Conservation (phyloP, 345 rosid genomes). For the Boechera retrofracta region DNA sequence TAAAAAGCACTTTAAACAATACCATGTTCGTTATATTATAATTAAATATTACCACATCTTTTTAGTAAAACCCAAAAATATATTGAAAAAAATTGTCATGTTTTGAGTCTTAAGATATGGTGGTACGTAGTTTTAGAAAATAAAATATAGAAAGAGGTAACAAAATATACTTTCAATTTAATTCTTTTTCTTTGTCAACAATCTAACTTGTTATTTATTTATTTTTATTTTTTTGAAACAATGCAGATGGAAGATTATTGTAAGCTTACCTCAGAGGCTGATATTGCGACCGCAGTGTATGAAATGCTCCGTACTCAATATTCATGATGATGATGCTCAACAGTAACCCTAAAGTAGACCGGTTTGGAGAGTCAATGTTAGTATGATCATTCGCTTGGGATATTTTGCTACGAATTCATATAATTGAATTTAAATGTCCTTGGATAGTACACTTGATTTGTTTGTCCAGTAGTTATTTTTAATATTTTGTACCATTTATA, state of each 20-base stretch:
- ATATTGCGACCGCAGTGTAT: slow-evolving; percentile 71
- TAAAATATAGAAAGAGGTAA: neutral
- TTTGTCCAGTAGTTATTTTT: neutral
- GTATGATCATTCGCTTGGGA: neutral
- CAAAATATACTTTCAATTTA: neutral
- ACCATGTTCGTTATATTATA: neutral
- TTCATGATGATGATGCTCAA: slow-evolving; percentile 41
- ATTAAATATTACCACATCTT: neutral
- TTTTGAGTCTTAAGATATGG: too few species aligned
- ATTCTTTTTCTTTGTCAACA: neutral
- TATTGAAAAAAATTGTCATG: too few species aligned
- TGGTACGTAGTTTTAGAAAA: neutral
- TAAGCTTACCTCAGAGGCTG: slow-evolving; percentile 74
- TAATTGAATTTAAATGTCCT: neutral
- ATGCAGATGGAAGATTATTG: slow-evolving; percentile 90
- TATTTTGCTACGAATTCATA: neutral
- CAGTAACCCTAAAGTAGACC: slow-evolving; percentile 12
- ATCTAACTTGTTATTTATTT: too few species aligned
- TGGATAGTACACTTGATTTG: neutral
- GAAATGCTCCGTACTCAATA: slow-evolving; percentile 65
- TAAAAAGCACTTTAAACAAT: neutral
- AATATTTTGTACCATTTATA: neutral
- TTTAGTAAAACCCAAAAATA: neutral
- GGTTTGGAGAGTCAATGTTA: slow-evolving; percentile 5
- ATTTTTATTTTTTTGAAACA: too few species aligned